Percentiles rank a stretch among this genome's conserved stretches.
Conservation (phyloP, 2,329 filamentous ascomycete species). For the Venturia asperata region DNA sequence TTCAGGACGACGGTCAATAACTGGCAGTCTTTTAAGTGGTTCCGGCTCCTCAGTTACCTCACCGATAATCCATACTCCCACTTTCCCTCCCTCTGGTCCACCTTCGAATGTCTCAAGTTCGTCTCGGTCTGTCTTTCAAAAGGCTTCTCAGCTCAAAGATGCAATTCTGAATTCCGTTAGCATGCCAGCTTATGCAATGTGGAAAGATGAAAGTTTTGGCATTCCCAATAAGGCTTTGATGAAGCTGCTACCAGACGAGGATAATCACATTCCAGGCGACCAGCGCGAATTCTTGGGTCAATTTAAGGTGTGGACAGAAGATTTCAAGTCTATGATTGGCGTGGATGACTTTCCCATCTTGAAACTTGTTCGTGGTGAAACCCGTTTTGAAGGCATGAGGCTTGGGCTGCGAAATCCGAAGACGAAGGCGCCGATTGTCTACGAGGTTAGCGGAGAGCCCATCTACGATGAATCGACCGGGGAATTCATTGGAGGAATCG, state of each 20-base stretch:
- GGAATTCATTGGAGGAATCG: slow-evolving; percentile 66
- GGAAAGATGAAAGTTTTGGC: slow-evolving; percentile 68
- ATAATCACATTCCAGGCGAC: slow-evolving; percentile 31
- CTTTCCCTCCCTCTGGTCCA: slow-evolving; percentile 61
- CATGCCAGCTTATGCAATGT: slow-evolving; percentile 71
- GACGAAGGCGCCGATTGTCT: slow-evolving; percentile 49
- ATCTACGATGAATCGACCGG: slow-evolving; percentile 60
- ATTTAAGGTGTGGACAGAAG: slow-evolving; percentile 58
- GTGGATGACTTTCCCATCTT: slow-evolving; percentile 60
- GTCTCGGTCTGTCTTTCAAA: slow-evolving; percentile 61
- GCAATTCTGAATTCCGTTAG: slow-evolving; percentile 67
- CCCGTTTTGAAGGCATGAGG: slow-evolving; percentile 51
- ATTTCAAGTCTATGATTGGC: slow-evolving; percentile 54
- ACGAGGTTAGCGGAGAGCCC: slow-evolving; percentile 60
- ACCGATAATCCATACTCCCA: slow-evolving; percentile 50
- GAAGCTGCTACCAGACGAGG: slow-evolving; percentile 32
- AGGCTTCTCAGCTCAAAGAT: slow-evolving; percentile 68
- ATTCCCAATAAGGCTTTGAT: slow-evolving; percentile 63
- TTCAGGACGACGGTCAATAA: slow-evolving; percentile 28
- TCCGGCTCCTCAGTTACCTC: slow-evolving; percentile 39
- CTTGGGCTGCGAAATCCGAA: slow-evolving; percentile 56
- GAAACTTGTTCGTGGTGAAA: slow-evolving; percentile 54
- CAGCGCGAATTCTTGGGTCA: slow-evolving; percentile 49
- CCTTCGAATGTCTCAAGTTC: slow-evolving; percentile 50
- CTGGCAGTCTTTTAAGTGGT: slow-evolving; percentile 26